These are phyloP conservation scores for Chamaecrista fasciculata DNA, from an alignment of 306 rosid species.

Conservation along the genomic window DNA sequence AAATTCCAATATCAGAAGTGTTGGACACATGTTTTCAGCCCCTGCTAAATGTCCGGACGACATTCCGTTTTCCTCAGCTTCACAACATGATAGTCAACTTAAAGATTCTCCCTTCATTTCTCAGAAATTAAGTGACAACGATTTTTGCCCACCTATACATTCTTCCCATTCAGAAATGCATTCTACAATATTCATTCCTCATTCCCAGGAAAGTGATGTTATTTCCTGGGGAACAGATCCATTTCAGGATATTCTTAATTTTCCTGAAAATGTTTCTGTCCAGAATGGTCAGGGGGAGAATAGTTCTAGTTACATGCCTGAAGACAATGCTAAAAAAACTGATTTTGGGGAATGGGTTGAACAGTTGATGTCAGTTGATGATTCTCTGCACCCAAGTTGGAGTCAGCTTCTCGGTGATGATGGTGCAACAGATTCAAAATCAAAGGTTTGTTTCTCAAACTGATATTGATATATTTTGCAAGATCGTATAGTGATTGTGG, in stretches of 20 bases:
- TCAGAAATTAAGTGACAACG: constrained; percentile 39
- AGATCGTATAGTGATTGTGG: not conserved
- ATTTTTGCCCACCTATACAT: not conserved
- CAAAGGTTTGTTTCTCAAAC: constrained; percentile 50
- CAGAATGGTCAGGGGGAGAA: constrained; percentile 57
- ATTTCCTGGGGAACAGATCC: constrained; percentile 68
- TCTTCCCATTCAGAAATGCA: constrained; percentile 32
- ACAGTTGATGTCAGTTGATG: constrained; percentile 64
- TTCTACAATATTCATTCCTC: constrained; percentile 39
- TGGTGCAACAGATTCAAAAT: constrained; percentile 46
- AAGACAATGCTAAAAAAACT: constrained; percentile 46
- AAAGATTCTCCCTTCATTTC: constrained; percentile 46
- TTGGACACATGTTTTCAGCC: constrained; percentile 43
- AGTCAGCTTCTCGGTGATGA: constrained; percentile 61
- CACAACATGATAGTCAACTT: constrained; percentile 40
- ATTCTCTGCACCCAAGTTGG: constrained; percentile 58
- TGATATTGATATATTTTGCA: constrained; percentile 24
- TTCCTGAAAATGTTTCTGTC: constrained; percentile 48
- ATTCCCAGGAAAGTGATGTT: constrained; percentile 41
- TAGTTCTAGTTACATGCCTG: constrained; percentile 42
- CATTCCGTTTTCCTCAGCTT: constrained; percentile 32
- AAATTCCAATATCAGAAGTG: constrained; percentile 37
- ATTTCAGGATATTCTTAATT: constrained; percentile 52
- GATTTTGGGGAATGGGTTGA: constrained; percentile 78
- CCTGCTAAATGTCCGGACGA: constrained; percentile 38